Conservation (phyloP, 2,329 filamentous ascomycete species). For the Pseudonectria buxi region DNA sequence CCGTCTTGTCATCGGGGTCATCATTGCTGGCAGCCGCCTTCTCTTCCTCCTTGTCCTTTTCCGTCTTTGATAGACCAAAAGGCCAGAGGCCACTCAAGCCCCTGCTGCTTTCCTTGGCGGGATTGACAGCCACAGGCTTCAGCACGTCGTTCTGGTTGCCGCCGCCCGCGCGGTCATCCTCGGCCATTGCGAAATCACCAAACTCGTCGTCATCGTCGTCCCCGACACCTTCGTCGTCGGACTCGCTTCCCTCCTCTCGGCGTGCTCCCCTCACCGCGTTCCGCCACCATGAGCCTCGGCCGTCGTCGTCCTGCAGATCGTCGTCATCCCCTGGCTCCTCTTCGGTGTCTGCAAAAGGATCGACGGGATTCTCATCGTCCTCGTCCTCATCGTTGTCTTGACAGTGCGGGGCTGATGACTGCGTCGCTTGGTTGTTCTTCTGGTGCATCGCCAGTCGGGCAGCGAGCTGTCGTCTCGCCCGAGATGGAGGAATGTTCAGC, state of each 20-base stretch:
- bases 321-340: slow-evolving; percentile 47
- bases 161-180: slow-evolving; percentile 33
- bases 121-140: slow-evolving; percentile 49
- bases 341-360: slow-evolving; percentile 44
- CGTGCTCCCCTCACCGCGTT: slow-evolving; percentile 31
- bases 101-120: slow-evolving; percentile 33
- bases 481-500: slow-evolving; percentile 77
- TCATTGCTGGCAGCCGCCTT: slow-evolving; percentile 11
- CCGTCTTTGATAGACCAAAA: slow-evolving; percentile 40
- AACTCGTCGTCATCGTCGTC: slow-evolving; percentile 59
- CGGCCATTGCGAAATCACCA: slow-evolving; percentile 62
- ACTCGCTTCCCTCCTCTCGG: slow-evolving; percentile 39
- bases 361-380: slow-evolving; percentile 32
- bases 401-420: slow-evolving; percentile 36
- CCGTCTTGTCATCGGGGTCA: slow-evolving; percentile 26
- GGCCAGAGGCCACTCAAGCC: slow-evolving; percentile 52
- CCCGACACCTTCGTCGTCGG: slow-evolving; percentile 43
- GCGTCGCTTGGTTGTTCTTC: slow-evolving; percentile 49
- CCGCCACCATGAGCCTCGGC: slow-evolving; percentile 44
- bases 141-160: slow-evolving; percentile 40
- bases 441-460: slow-evolving; percentile 72
- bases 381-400: slow-evolving; percentile 27
- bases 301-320: slow-evolving; percentile 24
- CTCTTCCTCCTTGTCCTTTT: slow-evolving; percentile 21
- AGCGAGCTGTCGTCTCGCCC: slow-evolving; percentile 85